Evolutionary conservation across 208 protist genomes (phyloP), one percentile per base, ranked within the genome.

Genomic region (Crithidia fasciculata): DNA sequence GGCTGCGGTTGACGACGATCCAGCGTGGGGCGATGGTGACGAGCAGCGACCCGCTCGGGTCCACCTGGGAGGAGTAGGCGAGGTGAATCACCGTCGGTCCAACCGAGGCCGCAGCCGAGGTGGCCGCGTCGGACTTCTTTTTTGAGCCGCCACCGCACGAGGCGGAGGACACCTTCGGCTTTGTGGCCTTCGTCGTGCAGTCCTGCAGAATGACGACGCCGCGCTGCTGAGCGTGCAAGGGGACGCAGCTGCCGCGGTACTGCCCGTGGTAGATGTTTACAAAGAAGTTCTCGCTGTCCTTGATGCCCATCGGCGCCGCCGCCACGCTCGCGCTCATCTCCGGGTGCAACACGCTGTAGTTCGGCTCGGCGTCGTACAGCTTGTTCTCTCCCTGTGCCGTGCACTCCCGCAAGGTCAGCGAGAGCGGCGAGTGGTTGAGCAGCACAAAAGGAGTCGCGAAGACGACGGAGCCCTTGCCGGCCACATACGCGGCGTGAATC

Each of bases 21-120:
- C 93, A 97, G 6, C 90, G 93, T 28, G 90, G 91, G 8, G 87
- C 85, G 63, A 97, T 88, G n/a, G 74, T 84, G 37, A 97, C 88
- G 28, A 90, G 81, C 16, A 86, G 53, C 2, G 84, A 73, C 5
- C 93, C 90, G 64, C 64, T 82, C 62, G 82, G 78, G 54, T 90
- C 84, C 15, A 95, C 63, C 49, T 85, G 64, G 0, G 84, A 84
- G 5, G 84, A 61, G 78, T 94, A 95, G 4, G 89, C 82, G 36
- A 97, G 76, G 71, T 97, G 90, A 39, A 92, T 72, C 4, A 91
- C 81, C 43, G 50, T 67, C 16, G 49, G 68, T 12, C 62, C 52
- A 6, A 57, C 41, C 8, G n/a, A 12, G 39, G 56, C 49, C 16
- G 67, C 58, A 7, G 39, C 57, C 19, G 56, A 7, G 9, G 16